Base-by-base conservation (phyloP, 805 yeast genomes). In the Nakazawaea wickerhamii region DNA sequence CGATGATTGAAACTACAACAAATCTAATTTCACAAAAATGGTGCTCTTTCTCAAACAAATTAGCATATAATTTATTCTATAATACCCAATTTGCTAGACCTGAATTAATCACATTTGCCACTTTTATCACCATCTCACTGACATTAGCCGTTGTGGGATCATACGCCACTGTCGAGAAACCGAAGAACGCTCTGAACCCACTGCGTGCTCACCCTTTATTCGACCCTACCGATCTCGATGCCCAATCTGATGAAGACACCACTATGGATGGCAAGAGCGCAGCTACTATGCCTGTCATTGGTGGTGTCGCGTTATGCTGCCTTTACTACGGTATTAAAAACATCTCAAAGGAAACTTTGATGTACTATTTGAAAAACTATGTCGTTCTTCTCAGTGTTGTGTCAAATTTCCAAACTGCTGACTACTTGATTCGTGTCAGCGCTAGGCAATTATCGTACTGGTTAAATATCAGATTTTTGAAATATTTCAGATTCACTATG, bases 401-500 rank as follows among this genome's bases (percentile, higher is more conserved):
- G 11, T 55, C 75, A 1, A 59, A 60, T 14, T 52, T 61, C 14
- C 48, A 50, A 28, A 58, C 69, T 4, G 48, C 58, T 20, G 40
- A 55, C 7, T 63, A 50, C 43, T 26, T 61, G 9, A 41, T 60
- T n/a, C 15, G 62, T 59, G 6, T 36, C 56, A 4, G 19, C 45
- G 40, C 48, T 4, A 56, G 77, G 40, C 52, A 50, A 5, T 6
- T 61, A 4, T 51, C 60, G 13, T 55, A 64, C 42, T 41, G 41
- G 25, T 40, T 56, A 1, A 58, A 60, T 0, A 46, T 53, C 23
- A 44, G 27, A 14, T 37, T 63, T 5, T 55, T 64, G 25, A 54
- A 58, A 17, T 60, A 78, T 32, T 75, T 64, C 51, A 48, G 71
- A 20, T 20, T 77, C 5, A 60, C 70, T 1, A n/a, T 75, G 3